Evolutionary conservation across 352 stramenopile species (phyloP), one percentile per base, ranked within the genome.

Genomic region (Saprolegnia diclina): DNA sequence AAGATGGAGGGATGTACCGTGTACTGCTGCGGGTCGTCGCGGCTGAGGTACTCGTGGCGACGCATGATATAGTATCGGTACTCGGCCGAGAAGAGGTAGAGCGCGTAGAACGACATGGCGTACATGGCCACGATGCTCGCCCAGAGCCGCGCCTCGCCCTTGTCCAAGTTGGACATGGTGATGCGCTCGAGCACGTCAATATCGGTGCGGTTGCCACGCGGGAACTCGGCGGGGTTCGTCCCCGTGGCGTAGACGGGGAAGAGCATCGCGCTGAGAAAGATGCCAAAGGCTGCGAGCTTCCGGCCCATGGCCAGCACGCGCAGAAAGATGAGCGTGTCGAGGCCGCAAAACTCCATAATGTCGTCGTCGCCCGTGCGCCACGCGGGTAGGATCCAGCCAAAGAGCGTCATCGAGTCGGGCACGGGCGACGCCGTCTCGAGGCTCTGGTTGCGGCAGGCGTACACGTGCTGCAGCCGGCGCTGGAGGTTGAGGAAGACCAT

Each of bases 241-340:
- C 63, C 63, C 10, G 83, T 90, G 40, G 81, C 83, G 44, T 88
- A 93, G 44, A 93, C 65, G 14, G 85, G 83, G 56, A 93, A 89
- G 18, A 93, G 74, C 63, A 77, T 69, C 1, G 53, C 75, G 0
- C 83, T 91, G 42, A 87, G 79, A 19, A n/a, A 56, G 29, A 93
- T 68, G 10, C 71, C 81, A 26, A 89, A 63, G n/a, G 91, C 67
- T 54, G 85, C 75, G 52, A 93, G 56, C 65, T 89, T 90, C 26
- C 81, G 81, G 5, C 83, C 82, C 64, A 93, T 74, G 45, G 77
- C 74, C 73, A 91, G 69, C 50, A 91, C 81, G 38, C 85, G 82
- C 72, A 93, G 63, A 50, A 89, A 89, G 40, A 78, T 84, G 45
- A 91, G 73, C 37, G 82, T 91, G 62, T 93, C 85, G 44, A 93